Base-by-base conservation (phyloP, 2,329 filamentous ascomycete species). In the Fusarium veterinarium region DNA sequence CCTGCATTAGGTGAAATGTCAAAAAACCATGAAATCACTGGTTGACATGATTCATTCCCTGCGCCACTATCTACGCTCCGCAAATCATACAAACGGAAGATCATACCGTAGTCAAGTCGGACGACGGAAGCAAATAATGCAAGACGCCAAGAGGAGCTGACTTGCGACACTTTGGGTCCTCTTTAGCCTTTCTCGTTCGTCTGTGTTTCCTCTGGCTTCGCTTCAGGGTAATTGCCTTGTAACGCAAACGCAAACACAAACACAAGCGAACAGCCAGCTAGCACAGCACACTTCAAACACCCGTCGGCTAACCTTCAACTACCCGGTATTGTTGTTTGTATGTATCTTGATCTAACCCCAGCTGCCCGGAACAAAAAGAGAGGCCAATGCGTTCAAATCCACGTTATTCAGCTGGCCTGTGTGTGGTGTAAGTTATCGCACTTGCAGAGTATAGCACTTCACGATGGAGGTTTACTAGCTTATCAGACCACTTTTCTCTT, bases 201-300 rank as follows among this genome's bases (percentile, higher is more conserved):
- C 41, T 62, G 59, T 46, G 44, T 30, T 46, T 46, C 44, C 25
- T n/a, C 25, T 30, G 28, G 25, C 44, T 46, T 30, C 33, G 64
- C 69, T 75, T 70, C 71, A 66, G 64, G 19, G 45, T n/a, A 63
- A 59, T 71, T 45, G 28, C 51, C 38, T 45, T 55, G 48, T 64
- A 75, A 37, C 49, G 49, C 57, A 76, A 57, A 64, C 37, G 67
- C 69, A 72, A 72, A 67, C 60, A 70, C 60, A 73, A 57, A 64
- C 37, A 69, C 69, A 72, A 69, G 62, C 46, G 49, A 46, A 63
- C 53, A 64, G 30, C 30, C 46, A 33, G 46, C 46, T 17, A 61
- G 60, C 64, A 28, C 64, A 62, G 38, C 25, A 37, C n/a, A 44
- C 42, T 69, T 69, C 25, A 56, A 23, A 20, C 49, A 53, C 63